Conservation (phyloP, 2,329 filamentous ascomycete species). For the Thermothelomyces thermophilus region DNA sequence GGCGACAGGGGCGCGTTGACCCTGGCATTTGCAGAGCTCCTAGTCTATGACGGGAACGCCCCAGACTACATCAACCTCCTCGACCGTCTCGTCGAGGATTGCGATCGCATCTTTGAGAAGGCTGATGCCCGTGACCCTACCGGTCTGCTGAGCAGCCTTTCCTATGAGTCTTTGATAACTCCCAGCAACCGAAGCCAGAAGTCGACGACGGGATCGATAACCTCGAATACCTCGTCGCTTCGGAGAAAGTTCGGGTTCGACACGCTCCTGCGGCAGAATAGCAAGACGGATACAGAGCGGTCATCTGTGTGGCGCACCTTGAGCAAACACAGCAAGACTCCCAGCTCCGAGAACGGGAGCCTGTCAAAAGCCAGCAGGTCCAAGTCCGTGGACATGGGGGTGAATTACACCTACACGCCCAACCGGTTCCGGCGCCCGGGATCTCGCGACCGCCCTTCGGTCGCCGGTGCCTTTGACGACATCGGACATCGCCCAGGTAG, state of each 20-base stretch:
- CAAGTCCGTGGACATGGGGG: slow-evolving; percentile 69
- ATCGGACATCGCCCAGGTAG: slow-evolving; percentile 46
- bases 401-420: slow-evolving; percentile 36
- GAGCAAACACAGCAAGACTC: slow-evolving; percentile 67
- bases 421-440: slow-evolving; percentile 45
- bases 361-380: slow-evolving; percentile 64
- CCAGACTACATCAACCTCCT: slow-evolving; percentile 82
- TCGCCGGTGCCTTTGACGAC: slow-evolving; percentile 58
- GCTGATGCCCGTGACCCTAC: slow-evolving; percentile 29
- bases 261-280: slow-evolving; percentile 68
- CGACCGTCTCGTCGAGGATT: slow-evolving; percentile 83
- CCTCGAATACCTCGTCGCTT: slow-evolving; percentile 80
- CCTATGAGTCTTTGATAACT: slow-evolving; percentile 54
- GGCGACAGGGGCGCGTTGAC: slow-evolving; percentile 84
- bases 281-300: slow-evolving; percentile 64
- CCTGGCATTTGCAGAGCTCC: slow-evolving; percentile 78
- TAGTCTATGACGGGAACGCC: slow-evolving; percentile 70
- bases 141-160: slow-evolving; percentile 37
- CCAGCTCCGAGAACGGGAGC: slow-evolving; percentile 54
- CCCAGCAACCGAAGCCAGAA: slow-evolving; percentile 53
- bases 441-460: slow-evolving; percentile 54
- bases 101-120: slow-evolving; percentile 79
- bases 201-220: slow-evolving; percentile 65
- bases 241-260: slow-evolving; percentile 79
- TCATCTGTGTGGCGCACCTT: slow-evolving; percentile 79